phyloP scores from a whole-genome alignment of 768 basidiomycete species.

The Mycena epipterygia region DNA sequence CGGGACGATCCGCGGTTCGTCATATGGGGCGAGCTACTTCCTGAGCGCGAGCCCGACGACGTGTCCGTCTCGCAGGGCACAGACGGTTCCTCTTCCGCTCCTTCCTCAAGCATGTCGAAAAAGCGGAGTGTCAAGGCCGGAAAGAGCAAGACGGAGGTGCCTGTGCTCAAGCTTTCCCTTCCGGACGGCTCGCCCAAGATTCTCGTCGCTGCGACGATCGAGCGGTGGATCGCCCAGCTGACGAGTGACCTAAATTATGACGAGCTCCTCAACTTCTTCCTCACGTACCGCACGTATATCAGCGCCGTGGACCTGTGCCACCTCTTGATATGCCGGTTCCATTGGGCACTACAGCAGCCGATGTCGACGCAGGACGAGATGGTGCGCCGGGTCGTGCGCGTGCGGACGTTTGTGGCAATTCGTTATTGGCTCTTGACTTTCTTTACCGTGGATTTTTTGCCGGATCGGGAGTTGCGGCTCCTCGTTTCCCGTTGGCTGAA shows the following conservation, averaged over 20 bases:
- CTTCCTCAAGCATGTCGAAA: conserved; percentile 53
- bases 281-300: conserved; percentile 92
- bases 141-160: conserved; percentile 44
- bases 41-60: conserved; percentile 50
- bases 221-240: conserved; percentile 93
- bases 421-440: conserved; percentile 94
- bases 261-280: conserved; percentile 90
- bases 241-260: conserved; percentile 91
- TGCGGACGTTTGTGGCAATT: conserved; percentile 91
- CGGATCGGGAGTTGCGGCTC: conserved; percentile 81
- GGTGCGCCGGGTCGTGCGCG: conserved; percentile 82
- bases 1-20: conserved; percentile 93
- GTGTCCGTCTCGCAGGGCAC: conserved; percentile 54
- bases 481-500: conserved; percentile 88
- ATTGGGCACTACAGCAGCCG: conserved; percentile 81
- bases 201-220: conserved; percentile 91
- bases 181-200: conserved; percentile 57
- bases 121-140: conserved; percentile 50
- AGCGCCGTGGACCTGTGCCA: conserved; percentile 84
- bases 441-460: conserved; percentile 89
- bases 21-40: conserved; percentile 81
- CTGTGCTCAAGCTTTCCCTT: conserved; percentile 40
- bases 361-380: conserved; percentile 72
- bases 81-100: conserved; percentile 54
- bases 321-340: conserved; percentile 88